Evolutionary conservation across 805 yeast genomes (phyloP).

Genomic region (Suhomyces xylopsoci): DNA sequence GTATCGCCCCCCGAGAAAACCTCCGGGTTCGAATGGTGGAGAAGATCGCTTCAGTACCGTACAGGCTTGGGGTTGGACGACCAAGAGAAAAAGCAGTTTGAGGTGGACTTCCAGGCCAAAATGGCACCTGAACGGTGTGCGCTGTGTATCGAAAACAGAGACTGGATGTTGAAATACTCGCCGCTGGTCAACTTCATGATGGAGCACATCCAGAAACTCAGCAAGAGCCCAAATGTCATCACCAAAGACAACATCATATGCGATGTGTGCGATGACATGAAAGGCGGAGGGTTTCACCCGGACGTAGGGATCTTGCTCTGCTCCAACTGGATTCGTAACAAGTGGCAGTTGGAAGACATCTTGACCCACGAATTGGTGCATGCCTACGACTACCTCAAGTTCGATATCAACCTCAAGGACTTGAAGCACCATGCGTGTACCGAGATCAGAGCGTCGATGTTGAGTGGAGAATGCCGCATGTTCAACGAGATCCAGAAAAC

Average conservation of each 20-base stretch:
- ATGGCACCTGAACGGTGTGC: constrained; percentile 53
- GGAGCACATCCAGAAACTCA: constrained; percentile 71
- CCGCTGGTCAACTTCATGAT: constrained; percentile 87
- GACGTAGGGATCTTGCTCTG: constrained; percentile 83
- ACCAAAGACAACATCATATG: constrained; percentile 60
- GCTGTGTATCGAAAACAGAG: constrained; percentile 68
- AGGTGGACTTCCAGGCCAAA: constrained; percentile 49
- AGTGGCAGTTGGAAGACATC: constrained; percentile 85
- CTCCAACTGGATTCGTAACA: constrained; percentile 71
- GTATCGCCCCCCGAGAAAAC: constrained; percentile 29
- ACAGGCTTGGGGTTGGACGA: constrained; percentile 64
- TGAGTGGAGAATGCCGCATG: constrained; percentile 93
- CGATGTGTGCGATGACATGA: constrained; percentile 76
- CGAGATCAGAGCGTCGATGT: constrained; percentile 87
- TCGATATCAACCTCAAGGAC: constrained; percentile 81
- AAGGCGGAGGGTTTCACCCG: constrained; percentile 92
- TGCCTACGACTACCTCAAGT: constrained; percentile 86
- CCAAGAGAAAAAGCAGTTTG: constrained; percentile 54
- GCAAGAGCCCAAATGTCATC: constrained; percentile 41
- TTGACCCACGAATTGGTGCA: constrained; percentile 91
- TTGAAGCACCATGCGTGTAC: constrained; percentile 95
- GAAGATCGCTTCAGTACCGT: constrained; percentile 64
- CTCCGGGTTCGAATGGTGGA: constrained; percentile 76
- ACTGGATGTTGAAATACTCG: constrained; percentile 75
- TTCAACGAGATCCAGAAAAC: constrained; percentile 73